Conservation (phyloP, 108 stramenopile species). For the Cyclotella baltica region DNA sequence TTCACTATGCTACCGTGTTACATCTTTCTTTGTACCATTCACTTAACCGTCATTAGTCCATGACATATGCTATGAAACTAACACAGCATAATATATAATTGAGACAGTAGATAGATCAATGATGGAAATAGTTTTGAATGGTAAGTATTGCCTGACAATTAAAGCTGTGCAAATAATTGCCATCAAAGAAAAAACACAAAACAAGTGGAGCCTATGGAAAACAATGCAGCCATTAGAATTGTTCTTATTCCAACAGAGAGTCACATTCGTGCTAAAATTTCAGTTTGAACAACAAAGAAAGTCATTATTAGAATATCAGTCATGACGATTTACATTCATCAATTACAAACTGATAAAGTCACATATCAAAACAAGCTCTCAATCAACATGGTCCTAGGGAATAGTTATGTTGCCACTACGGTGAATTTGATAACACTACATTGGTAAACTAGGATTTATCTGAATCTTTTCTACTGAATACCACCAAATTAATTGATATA, state of each 20-base stretch:
- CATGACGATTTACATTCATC: conserved; percentile 54
- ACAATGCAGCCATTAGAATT: not conserved
- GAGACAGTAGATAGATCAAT: conserved; percentile 17
- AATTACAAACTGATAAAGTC: conserved; percentile 40
- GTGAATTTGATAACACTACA: not conserved
- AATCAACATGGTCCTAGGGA: conserved; percentile 48
- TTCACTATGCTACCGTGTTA: too few relatives aligned
- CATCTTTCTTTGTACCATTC: not conserved
- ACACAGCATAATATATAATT: conserved; percentile 7
- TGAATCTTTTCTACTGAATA: conserved; percentile 37
- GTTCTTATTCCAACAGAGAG: conserved; percentile 37
- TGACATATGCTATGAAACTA: conserved; percentile 3
- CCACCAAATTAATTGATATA: conserved; percentile 41
- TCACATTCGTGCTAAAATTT: conserved; percentile 61
- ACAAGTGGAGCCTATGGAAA: not conserved
- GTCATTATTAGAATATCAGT: conserved; percentile 57
- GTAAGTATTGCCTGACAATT: conserved; percentile 67
- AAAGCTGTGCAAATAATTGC: conserved; percentile 69
- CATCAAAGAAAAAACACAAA: conserved; percentile 26
- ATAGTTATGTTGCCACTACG: conserved; percentile 28
- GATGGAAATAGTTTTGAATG: conserved; percentile 53
- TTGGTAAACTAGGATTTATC: conserved; percentile 35
- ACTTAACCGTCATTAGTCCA: too few relatives aligned
- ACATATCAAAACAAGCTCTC: conserved; percentile 44
- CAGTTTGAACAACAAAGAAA: conserved; percentile 59